Percentiles rank a stretch among this genome's conserved stretches.
phyloP scores from a whole-genome alignment of 257 asterid species.

The Penstemon davidsonii region DNA sequence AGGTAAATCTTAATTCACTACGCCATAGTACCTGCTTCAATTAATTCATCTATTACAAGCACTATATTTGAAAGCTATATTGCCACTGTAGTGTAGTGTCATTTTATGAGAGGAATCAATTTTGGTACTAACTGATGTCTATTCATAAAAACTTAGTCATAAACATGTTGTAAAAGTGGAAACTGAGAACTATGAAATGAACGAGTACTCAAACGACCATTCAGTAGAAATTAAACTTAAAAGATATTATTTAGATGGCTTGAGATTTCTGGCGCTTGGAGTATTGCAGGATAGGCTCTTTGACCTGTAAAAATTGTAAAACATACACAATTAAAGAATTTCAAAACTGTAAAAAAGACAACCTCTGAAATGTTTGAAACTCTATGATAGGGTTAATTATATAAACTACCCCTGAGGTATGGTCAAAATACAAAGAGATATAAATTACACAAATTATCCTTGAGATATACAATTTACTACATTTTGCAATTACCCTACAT shows the following conservation, averaged over 20 bases:
- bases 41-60: no score
- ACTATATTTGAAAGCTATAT: background rate
- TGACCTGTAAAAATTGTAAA: constrained; percentile 48
- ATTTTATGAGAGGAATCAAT: background rate
- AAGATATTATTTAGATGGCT: constrained; percentile 40
- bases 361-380: background rate
- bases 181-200: background rate
- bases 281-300: constrained; percentile 79
- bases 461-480: no score
- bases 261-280: constrained; percentile 70
- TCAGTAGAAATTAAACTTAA: constrained; percentile 6
- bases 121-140: background rate
- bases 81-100: background rate
- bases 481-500: no score
- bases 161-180: constrained; percentile 6
- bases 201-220: background rate
- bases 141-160: no score
- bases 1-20: no score
- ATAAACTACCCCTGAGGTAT: no score
- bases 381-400: background rate
- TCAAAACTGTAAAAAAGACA: background rate
- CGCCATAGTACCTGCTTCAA: no score
- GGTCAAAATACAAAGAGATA: no score
- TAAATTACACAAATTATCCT: no score
- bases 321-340: background rate